Evolutionary conservation across 768 basidiomycete species (phyloP).

Genomic region (Boletus rufocinnamomeus): DNA sequence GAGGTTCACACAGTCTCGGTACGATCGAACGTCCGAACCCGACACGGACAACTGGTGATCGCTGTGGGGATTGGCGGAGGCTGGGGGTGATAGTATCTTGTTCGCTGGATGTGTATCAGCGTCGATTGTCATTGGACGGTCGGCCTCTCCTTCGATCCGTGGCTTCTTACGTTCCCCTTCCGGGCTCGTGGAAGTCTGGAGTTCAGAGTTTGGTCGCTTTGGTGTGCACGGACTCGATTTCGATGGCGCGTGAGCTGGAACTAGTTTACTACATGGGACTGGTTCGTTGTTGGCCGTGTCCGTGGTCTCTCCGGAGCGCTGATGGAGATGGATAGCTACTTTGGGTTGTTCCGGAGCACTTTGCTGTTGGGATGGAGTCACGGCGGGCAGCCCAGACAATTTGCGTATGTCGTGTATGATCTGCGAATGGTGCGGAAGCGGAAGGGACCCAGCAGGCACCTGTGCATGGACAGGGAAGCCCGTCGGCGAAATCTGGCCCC

Average conservation of each 20-base stretch:
- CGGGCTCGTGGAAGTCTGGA: slow-evolving; percentile 6
- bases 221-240: slow-evolving; percentile 4
- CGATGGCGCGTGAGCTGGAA: background rate
- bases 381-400: slow-evolving; percentile 3
- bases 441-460: slow-evolving; percentile 9
- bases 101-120: background rate
- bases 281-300: slow-evolving; percentile 4
- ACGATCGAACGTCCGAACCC: slow-evolving; percentile 36
- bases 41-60: slow-evolving; percentile 1
- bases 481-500: slow-evolving; percentile 10
- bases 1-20: slow-evolving; percentile 43
- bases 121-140: background rate
- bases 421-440: slow-evolving; percentile 9
- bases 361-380: slow-evolving; percentile 9
- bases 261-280: background rate
- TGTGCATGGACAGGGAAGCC: slow-evolving; percentile 16
- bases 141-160: slow-evolving; percentile 17
- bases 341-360: slow-evolving; percentile 4
- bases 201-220: slow-evolving; percentile 23
- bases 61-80: background rate
- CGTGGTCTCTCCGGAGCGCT: background rate
- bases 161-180: slow-evolving; percentile 22
- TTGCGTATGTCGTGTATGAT: slow-evolving; percentile 1
- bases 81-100: background rate
- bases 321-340: background rate